These are phyloP conservation scores for Hysterangium stoloniferum DNA, from an alignment of 768 basidiomycete species.

Conservation along the genomic window DNA sequence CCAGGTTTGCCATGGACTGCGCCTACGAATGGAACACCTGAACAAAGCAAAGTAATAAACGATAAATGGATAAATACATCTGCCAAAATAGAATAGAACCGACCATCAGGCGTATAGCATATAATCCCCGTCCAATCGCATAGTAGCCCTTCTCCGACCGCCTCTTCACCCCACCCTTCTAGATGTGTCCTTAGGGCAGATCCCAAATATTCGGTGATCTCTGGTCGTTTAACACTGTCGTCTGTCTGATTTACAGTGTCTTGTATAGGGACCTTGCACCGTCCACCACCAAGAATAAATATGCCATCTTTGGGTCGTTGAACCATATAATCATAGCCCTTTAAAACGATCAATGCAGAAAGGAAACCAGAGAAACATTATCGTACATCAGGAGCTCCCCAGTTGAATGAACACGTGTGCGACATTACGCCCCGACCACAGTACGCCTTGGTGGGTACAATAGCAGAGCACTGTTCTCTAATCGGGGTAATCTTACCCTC, in stretches of 20 bases:
- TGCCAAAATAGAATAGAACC: too few species aligned
- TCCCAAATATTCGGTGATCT: conserved; percentile 20
- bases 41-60: not conserved
- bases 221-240: conserved; percentile 16
- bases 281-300: conserved; percentile 20
- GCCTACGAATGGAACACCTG: conserved; percentile 23
- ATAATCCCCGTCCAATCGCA: conserved; percentile 22
- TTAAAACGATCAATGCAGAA: not conserved
- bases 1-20: conserved; percentile 23
- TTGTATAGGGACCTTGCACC: conserved; percentile 14
- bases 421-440: conserved; percentile 17
- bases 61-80: not conserved
- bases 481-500: conserved; percentile 55
- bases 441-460: conserved; percentile 19
- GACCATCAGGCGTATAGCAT: conserved; percentile 17
- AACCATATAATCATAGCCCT: conserved; percentile 19
- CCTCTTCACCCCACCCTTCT: conserved; percentile 21
- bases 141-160: conserved; percentile 17
- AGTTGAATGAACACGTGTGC: conserved; percentile 17
- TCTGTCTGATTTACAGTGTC: conserved; percentile 17
- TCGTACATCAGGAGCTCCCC: conserved; percentile 2
- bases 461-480: conserved; percentile 30
- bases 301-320: conserved; percentile 21
- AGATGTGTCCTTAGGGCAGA: conserved; percentile 19
- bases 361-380: not conserved